Evolutionary conservation across 2,329 filamentous ascomycete genomes (phyloP).

Genomic region (Cryphonectria nitschkei): DNA sequence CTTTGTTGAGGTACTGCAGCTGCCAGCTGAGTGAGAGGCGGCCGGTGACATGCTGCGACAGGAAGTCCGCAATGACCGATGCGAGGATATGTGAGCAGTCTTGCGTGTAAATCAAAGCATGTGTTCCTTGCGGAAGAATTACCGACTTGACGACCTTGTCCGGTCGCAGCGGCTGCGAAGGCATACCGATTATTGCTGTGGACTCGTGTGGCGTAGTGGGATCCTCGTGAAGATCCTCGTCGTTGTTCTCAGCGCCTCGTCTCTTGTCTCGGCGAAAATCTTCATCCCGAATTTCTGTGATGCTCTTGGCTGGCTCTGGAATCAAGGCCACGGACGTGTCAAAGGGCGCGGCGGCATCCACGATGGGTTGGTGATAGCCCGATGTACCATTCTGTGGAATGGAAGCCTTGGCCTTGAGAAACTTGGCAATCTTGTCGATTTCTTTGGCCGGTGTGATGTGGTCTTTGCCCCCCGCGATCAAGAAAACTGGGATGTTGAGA

Average conservation of each 20-base stretch:
- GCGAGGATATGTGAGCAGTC: conserved; percentile 75
- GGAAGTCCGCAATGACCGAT: conserved; percentile 81
- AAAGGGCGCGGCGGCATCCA: conserved; percentile 54
- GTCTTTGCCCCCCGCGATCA: conserved; percentile 80
- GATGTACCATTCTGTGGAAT: conserved; percentile 25
- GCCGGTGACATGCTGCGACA: conserved; percentile 73
- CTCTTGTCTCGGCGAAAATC: conserved; percentile 39
- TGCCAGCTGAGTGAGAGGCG: conserved; percentile 88
- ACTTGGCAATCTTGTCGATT: conserved; percentile 65
- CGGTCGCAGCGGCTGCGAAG: conserved; percentile 53
- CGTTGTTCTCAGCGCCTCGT: conserved; percentile 33
- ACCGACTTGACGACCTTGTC: conserved; percentile 65
- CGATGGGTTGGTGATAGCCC: conserved; percentile 37
- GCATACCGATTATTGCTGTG: conserved; percentile 43
- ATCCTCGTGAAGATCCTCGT: conserved; percentile 49
- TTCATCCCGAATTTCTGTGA: conserved; percentile 44
- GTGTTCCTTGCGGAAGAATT: conserved; percentile 75
- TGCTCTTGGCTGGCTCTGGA: conserved; percentile 35
- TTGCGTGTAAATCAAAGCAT: conserved; percentile 82
- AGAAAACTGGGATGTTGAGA: conserved; percentile 72
- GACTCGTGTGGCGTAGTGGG: conserved; percentile 52
- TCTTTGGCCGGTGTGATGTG: conserved; percentile 73
- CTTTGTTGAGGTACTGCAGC: conserved; percentile 81
- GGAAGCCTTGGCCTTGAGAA: conserved; percentile 39
- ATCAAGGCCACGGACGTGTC: conserved; percentile 39